Evolutionary conservation across 306 rosid genomes (phyloP).

Genomic region (Vigna radiata): DNA sequence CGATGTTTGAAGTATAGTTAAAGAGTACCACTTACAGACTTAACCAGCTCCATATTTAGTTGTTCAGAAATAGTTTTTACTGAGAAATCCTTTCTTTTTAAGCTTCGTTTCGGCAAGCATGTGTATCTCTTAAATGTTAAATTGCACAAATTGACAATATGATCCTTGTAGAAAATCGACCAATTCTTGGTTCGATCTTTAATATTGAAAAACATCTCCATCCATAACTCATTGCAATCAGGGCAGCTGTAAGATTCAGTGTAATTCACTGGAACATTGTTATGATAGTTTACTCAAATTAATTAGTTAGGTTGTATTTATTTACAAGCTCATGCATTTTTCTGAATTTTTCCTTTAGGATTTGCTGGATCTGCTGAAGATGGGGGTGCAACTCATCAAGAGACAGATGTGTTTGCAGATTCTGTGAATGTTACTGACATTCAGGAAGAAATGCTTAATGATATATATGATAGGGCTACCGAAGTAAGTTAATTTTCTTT

Average conservation of each 20-base stretch:
- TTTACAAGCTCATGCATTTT: neutral
- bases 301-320: slow-evolving; percentile 49
- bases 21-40: neutral
- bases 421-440: neutral
- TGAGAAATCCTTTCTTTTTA: neutral
- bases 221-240: neutral
- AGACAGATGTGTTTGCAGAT: neutral
- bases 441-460: slow-evolving; percentile 59
- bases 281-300: slow-evolving; percentile 3
- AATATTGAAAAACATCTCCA: slow-evolving; percentile 14
- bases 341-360: neutral
- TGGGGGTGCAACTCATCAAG: slow-evolving; percentile 11
- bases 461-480: slow-evolving; percentile 59
- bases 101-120: slow-evolving; percentile 4
- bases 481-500: slow-evolving; percentile 62
- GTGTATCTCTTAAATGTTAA: neutral
- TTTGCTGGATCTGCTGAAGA: neutral
- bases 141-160: slow-evolving; percentile 21
- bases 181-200: neutral
- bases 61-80: slow-evolving; percentile 16
- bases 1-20: neutral
- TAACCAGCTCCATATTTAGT: neutral
- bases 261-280: neutral
- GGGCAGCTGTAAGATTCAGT: slow-evolving; percentile 1
- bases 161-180: slow-evolving; percentile 5